Evolutionary conservation across 805 yeast genomes (phyloP).

Genomic region (Saccharomycopsis microspora): DNA sequence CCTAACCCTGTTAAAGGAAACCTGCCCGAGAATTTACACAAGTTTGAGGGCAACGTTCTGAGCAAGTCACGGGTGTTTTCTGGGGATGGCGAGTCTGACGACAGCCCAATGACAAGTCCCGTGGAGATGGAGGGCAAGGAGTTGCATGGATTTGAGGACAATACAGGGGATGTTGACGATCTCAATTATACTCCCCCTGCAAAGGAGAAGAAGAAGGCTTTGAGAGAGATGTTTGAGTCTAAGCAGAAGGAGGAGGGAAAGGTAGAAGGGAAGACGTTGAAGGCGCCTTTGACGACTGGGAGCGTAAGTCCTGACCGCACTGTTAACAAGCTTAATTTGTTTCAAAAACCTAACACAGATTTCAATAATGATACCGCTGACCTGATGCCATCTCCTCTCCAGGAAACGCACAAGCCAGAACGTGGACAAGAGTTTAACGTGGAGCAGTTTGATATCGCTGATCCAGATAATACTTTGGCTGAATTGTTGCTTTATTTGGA

Average conservation of each 20-base stretch:
- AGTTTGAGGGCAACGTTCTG: neutral
- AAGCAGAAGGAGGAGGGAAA: neutral
- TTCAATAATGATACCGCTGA: neutral
- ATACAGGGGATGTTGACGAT: neutral
- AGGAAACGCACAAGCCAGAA: constrained; percentile 7
- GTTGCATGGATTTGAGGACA: neutral
- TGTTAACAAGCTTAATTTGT: neutral
- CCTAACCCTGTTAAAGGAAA: constrained; percentile 5
- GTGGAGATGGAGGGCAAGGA: neutral
- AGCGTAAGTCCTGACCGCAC: constrained; percentile 1
- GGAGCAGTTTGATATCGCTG: constrained; percentile 67
- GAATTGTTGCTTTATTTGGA: constrained; percentile 79
- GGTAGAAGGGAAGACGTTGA: neutral
- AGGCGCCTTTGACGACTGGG: neutral
- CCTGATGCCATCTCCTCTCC: constrained; percentile 10
- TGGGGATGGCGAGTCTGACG: neutral
- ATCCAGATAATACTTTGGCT: constrained; percentile 80
- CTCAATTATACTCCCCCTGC: neutral
- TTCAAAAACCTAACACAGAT: constrained; percentile 5
- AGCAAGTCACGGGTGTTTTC: neutral
- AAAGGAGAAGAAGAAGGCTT: no score
- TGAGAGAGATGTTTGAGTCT: no score
- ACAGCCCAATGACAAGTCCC: neutral
- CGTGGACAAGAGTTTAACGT: constrained; percentile 40
- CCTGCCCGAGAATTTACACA: no score